Evolutionary conservation across 495 filamentous ascomycete genomes (phyloP), one percentile per base, ranked within the genome.

Genomic region (Xylaria cubensis): DNA sequence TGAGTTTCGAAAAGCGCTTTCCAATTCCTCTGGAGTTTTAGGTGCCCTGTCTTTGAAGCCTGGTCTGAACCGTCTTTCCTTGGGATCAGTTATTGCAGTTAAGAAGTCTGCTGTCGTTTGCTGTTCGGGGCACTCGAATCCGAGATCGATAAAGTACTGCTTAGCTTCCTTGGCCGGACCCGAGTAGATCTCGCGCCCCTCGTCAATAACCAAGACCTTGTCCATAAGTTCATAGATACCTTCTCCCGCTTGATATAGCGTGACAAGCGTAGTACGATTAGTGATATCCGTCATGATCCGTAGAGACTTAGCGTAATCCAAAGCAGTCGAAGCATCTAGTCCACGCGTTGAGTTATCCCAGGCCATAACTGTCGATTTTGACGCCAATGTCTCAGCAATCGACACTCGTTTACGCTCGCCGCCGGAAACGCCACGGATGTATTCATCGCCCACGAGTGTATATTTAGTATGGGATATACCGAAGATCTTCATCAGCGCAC

Each of bases 391-490:
- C 76, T 91, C 88, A 51, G 87, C 85, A 53, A 90, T 89, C 32
- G 83, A 87, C 32, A 89, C 86, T 53, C 89, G 84, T 55, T 86
- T 87, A 77, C 90, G 80, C 81, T 88, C 84, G 74, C 90, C 90
- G 6, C 90, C 87, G 72, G 90, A 92, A 0, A 91, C 89, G 48
- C 91, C 91, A 32, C 94, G 89, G 9, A 94, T 89, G 74, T 90
- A 97, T 74, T 92, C 92, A 77, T 97, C 93, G 34, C 95, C 95
- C 13, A 98, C 93, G 15, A 90, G 85, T 0, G 95, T 97, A 74
- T 96, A 88, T 71, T 89, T 88, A 0, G 95, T 97, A 76, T 97
- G 94, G 12, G 79, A 79, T n/a, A 88, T 94, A 84, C 92, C 92
- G 72, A 97, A 96, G 44, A 94, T 84, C 73, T 93, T 91, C 48